Conservation (phyloP, 140 eudicot genomes). For the Cichorium intybus region DNA sequence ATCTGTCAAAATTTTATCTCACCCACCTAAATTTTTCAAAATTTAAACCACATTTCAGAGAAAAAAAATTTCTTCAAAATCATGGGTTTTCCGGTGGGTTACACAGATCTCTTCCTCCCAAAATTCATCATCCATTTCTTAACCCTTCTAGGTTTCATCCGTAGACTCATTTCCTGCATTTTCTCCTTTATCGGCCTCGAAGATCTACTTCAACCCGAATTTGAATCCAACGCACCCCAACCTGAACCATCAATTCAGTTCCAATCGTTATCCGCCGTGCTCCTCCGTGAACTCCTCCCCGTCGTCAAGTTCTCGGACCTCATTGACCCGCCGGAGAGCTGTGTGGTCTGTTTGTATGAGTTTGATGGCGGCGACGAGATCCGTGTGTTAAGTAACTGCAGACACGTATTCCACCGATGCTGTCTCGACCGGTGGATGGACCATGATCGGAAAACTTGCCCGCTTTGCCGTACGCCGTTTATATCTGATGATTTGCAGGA, state of each 20-base stretch:
- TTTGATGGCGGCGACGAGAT: slow-evolving; percentile 43
- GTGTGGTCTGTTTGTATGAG: slow-evolving; percentile 47
- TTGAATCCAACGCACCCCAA: slow-evolving; percentile 12
- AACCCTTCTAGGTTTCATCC: slow-evolving; percentile 28
- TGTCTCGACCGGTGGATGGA: slow-evolving; percentile 61
- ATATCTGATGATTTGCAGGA: slow-evolving; percentile 44
- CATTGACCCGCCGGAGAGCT: slow-evolving; percentile 28
- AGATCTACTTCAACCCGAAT: slow-evolving; percentile 28
- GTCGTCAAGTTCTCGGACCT: slow-evolving; percentile 32
- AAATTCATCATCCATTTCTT: slow-evolving; percentile 25
- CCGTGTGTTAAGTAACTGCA: slow-evolving; percentile 44
- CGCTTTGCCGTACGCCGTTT: slow-evolving; percentile 44
- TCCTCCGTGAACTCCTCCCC: slow-evolving; percentile 46
- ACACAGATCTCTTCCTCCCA: slow-evolving; percentile 46
- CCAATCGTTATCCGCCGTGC: slow-evolving; percentile 34
- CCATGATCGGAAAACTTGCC: slow-evolving; percentile 49
- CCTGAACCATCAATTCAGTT: slow-evolving; percentile 6
- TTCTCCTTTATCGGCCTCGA: slow-evolving; percentile 29
- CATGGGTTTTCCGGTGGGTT: slow-evolving; percentile 44
- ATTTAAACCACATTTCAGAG: neutral
- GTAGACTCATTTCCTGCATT: slow-evolving; percentile 14
- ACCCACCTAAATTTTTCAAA: neutral
- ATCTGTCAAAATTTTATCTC: neutral
- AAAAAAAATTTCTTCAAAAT: neutral
- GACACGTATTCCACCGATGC: slow-evolving; percentile 42